Evolutionary conservation across 176 grass and related monocot species (phyloP).

Genomic region (Carex parvula): DNA sequence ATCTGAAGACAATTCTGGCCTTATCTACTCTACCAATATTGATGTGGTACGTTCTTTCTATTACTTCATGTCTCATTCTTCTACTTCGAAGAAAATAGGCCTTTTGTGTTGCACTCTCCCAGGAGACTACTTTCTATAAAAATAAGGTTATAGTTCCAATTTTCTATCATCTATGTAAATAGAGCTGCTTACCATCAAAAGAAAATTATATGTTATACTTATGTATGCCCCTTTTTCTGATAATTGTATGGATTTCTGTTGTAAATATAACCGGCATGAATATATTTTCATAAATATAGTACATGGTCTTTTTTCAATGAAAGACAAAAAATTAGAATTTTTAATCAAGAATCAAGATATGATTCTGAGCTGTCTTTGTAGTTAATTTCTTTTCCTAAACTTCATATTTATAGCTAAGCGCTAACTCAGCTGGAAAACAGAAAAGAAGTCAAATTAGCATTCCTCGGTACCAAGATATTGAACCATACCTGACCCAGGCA

Average conservation of each 20-base stretch:
- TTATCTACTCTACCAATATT: conserved; percentile 41
- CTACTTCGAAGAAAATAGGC: neutral
- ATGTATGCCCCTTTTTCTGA: neutral
- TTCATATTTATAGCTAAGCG: neutral
- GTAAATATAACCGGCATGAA: neutral
- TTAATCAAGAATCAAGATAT: neutral
- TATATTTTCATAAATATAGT: neutral
- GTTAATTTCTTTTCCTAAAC: neutral
- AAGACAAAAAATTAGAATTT: neutral
- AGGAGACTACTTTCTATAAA: neutral
- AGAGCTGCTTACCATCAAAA: neutral
- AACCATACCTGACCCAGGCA: neutral
- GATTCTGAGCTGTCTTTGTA: neutral
- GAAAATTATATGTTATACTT: neutral
- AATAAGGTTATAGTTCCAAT: neutral
- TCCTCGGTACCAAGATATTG: neutral
- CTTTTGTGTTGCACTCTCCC: conserved; percentile 3
- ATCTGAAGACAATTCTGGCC: conserved; percentile 39
- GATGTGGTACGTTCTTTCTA: conserved; percentile 48
- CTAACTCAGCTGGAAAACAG: neutral
- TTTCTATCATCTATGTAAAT: neutral
- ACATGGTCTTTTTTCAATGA: neutral
- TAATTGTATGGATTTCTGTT: neutral
- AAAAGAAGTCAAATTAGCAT: neutral
- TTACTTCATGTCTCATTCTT: neutral